Conservation (phyloP, 2,329 filamentous ascomycete species). For the Thielaviopsis cerberus region DNA sequence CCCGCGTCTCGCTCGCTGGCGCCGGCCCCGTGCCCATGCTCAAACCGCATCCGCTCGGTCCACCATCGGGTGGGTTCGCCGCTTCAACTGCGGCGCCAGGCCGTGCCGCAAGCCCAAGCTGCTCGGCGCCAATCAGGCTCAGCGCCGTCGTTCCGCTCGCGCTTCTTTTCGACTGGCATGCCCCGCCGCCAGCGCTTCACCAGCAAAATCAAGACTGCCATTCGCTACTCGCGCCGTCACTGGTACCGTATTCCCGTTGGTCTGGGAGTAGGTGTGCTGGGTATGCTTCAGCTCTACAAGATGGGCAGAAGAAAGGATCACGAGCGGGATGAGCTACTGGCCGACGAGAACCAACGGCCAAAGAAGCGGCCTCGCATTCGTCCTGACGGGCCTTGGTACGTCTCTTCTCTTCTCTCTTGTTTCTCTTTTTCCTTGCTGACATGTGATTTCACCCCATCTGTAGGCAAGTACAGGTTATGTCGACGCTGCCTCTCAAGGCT, state of each 20-base stretch:
- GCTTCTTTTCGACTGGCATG: constrained; percentile 8
- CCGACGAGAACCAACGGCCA: constrained; percentile 16
- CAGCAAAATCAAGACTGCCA: constrained; percentile 9
- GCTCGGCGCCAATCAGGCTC: neutral
- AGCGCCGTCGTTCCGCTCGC: constrained; percentile 1
- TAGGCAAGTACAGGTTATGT: constrained; percentile 86
- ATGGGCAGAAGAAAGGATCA: constrained; percentile 33
- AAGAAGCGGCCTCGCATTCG: constrained; percentile 44
- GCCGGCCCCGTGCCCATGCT: constrained; percentile 9
- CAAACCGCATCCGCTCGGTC: constrained; percentile 8
- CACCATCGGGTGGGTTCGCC: constrained; percentile 8
- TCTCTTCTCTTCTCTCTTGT: neutral
- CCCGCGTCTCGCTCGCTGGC: constrained; percentile 7
- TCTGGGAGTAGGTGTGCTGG: constrained; percentile 68
- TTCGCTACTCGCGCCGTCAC: constrained; percentile 22
- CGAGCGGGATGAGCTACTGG: constrained; percentile 11
- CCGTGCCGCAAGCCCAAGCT: neutral
- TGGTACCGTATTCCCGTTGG: constrained; percentile 86
- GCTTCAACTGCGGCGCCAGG: constrained; percentile 10
- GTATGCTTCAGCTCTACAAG: constrained; percentile 68
- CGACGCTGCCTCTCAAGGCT: constrained; percentile 75
- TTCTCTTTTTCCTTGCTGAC: constrained; percentile 2
- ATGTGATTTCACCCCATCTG: constrained; percentile 8
- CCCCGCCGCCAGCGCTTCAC: constrained; percentile 8
- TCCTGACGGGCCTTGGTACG: constrained; percentile 67